Percentiles rank a stretch among this genome's conserved stretches.
Conservation (phyloP, 2,329 filamentous ascomycete species). For the Chalaropsis ovoidea region DNA sequence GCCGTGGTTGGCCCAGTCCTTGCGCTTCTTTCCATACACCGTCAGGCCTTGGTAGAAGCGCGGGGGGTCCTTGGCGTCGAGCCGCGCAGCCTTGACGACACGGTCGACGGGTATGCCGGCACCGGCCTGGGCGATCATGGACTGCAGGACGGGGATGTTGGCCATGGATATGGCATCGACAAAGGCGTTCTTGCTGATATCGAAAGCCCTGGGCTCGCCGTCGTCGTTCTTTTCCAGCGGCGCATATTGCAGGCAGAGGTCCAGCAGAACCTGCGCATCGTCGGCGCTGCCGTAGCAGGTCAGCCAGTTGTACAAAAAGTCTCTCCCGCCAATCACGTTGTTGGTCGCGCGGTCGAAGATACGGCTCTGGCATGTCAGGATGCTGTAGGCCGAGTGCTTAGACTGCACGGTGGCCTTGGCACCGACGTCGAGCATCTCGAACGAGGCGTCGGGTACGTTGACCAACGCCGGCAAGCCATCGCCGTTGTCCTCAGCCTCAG, state of each 20-base stretch:
- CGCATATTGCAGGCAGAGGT: conserved; percentile 41
- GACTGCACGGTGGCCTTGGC: conserved; percentile 44
- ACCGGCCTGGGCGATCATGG: conserved; percentile 56
- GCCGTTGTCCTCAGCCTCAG: conserved; percentile 34
- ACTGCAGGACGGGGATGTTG: conserved; percentile 47
- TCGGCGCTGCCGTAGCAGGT: neutral
- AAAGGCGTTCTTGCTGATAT: conserved; percentile 38
- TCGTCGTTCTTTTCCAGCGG: conserved; percentile 31
- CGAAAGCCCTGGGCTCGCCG: conserved; percentile 33
- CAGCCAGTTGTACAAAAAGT: conserved; percentile 44
- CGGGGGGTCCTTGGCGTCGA: conserved; percentile 54
- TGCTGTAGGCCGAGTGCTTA: neutral
- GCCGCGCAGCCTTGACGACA: conserved; percentile 54
- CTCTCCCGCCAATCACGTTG: neutral
- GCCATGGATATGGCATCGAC: conserved; percentile 38
- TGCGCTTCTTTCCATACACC: conserved; percentile 61
- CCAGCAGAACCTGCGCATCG: conserved; percentile 49
- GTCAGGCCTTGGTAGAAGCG: conserved; percentile 67
- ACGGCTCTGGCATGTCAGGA: neutral
- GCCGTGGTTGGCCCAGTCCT: conserved; percentile 62
- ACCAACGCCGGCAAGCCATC: conserved; percentile 46
- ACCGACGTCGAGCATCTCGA: conserved; percentile 62
- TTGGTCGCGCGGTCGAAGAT: neutral
- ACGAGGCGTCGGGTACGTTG: conserved; percentile 43
- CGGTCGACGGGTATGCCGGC: conserved; percentile 59